Conservation (phyloP, 2,329 filamentous ascomycete genomes). For the Aspergillus nomiae region DNA sequence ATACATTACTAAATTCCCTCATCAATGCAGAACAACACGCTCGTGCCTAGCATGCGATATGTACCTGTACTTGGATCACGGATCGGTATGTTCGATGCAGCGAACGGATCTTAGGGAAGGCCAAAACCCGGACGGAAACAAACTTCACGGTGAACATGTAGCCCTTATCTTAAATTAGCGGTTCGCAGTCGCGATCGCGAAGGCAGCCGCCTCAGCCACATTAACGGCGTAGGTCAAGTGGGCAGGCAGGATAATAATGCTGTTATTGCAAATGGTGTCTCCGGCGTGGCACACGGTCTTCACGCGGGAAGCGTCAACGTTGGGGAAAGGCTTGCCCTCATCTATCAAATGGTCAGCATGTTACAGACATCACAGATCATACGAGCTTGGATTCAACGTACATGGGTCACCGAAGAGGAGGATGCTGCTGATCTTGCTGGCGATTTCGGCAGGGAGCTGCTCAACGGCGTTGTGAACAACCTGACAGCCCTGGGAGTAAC, state of each 20-base stretch:
- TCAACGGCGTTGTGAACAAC: background rate
- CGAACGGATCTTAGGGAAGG: background rate
- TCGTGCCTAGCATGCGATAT: background rate
- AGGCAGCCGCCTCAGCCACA: background rate
- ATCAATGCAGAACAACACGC: background rate
- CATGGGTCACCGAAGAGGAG: slow-evolving; percentile 2
- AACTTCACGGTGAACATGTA: background rate
- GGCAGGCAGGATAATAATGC: background rate
- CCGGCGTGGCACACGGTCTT: background rate
- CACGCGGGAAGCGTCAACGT: background rate
- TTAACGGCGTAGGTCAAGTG: background rate
- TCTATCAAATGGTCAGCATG: background rate
- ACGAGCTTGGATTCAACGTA: background rate
- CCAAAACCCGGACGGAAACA: background rate
- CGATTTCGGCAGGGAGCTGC: background rate
- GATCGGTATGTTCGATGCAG: background rate
- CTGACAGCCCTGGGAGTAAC: background rate
- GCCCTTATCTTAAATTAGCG: background rate
- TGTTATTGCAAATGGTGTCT: slow-evolving; percentile 1
- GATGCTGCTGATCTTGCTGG: slow-evolving; percentile 2
- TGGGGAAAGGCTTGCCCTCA: background rate
- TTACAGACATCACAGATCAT: background rate
- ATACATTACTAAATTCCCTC: background rate
- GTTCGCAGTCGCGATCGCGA: background rate
- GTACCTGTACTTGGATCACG: background rate